Conservation (phyloP, 257 asterid species). For the Solanum habrochaites region DNA sequence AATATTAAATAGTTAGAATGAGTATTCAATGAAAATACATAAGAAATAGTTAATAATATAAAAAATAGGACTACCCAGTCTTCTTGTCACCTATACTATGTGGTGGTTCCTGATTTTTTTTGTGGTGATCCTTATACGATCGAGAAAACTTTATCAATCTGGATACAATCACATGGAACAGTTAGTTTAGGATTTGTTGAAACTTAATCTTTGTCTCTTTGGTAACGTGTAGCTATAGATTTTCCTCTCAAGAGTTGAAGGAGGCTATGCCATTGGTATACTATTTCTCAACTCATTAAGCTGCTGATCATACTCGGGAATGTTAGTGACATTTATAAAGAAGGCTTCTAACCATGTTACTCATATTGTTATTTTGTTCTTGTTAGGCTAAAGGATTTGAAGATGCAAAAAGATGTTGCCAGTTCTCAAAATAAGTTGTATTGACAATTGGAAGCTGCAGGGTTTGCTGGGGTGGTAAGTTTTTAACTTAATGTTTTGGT, state of each 20-base stretch:
- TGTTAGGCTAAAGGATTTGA: conserved; percentile 37
- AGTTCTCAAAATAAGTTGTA: conserved; percentile 35
- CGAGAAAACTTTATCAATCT: conserved; percentile 17
- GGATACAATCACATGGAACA: conserved; percentile 15
- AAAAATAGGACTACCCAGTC: too few species aligned
- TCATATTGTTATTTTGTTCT: not conserved
- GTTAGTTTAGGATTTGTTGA: not conserved
- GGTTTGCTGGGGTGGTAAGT: conserved; percentile 58
- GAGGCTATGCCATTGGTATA: not conserved
- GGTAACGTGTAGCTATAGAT: not conserved
- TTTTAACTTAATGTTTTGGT: not conserved
- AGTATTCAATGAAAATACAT: too few species aligned
- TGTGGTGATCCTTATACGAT: conserved; percentile 38
- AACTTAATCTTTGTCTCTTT: not conserved
- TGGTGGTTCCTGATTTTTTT: conserved; percentile 60
- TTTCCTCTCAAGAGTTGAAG: not conserved
- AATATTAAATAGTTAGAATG: too few species aligned
- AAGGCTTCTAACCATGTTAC: not conserved
- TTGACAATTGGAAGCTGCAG: conserved; percentile 52
- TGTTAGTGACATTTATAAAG: not conserved
- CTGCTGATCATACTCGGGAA: not conserved
- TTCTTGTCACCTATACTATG: too few species aligned
- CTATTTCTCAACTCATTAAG: not conserved
- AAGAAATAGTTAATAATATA: too few species aligned
- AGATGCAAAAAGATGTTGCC: conserved; percentile 31